Base-by-base conservation (phyloP, 805 yeast genomes). In the Starmerella apis region DNA sequence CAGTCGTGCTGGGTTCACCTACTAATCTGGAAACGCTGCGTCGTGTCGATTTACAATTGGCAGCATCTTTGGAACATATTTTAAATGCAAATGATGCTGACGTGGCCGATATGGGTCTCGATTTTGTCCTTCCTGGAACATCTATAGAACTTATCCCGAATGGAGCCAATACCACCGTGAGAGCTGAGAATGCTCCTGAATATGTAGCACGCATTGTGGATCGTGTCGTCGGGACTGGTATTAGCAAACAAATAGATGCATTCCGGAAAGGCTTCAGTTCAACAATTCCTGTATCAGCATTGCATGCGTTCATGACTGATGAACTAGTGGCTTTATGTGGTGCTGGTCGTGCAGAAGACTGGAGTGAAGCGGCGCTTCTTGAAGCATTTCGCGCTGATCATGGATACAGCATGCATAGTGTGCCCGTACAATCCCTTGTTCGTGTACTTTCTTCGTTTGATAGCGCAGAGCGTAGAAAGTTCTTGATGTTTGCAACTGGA, bases 401-500 rank as follows among this genome's bases (percentile, higher is more conserved):
- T 65, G 98, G 97, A 1, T 90, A 83, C 61, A 75, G 77, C 3
- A 74, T 75, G 59, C 88, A 81, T 31, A 83, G 94, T 3, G 65
- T 65, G 14, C 71, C 81, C 0, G 77, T 90, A 3, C 74, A 72
- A 51, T 71, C 75, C 49, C 67, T 92, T 38, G 64, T 87, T n/a
- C 71, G 71, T 31, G 71, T 85, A 1, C 70, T 92, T 76, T 62
- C 76, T 2, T 68, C 69, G 6, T 81, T 87, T 54, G 61, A 66
- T 27, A 57, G 58, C 2, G 63, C 66, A 1, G 83, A 86, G 54
- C 78, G 83, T 53, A 72, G 96, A 32, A 66, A 72, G 30, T 90
- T 90, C 61, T 67, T 87, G 42, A 95, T 86, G 64, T 90, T 90
- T 64, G 69, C 88, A 53, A 90, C 97, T 0, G 97, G 97, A 0